Percentiles rank a stretch among this genome's conserved stretches.
These are phyloP conservation scores for Thinopyrum elongatum DNA, from an alignment of 176 grass and related monocot species.

Conservation along the genomic window DNA sequence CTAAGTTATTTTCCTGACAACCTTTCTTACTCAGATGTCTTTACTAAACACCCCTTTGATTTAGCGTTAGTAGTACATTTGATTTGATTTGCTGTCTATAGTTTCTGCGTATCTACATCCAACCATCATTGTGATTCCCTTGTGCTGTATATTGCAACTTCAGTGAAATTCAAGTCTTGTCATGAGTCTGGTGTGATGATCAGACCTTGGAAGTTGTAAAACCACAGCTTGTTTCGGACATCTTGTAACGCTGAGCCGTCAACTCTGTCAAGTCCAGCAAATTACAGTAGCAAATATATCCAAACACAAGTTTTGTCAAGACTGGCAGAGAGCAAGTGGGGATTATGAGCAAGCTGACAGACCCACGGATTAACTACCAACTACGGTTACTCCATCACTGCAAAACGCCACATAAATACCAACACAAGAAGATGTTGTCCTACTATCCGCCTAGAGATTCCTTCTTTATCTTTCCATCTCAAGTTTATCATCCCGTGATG, in stretches of 20 bases:
- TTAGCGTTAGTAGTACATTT: conserved; percentile 25
- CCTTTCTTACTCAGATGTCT: neutral
- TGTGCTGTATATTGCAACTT: conserved; percentile 39
- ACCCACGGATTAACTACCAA: neutral
- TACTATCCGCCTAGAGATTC: conserved; percentile 3
- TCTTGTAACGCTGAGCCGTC: neutral
- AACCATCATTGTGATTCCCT: conserved; percentile 1
- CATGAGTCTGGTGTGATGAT: neutral
- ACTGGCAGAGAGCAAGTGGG: neutral
- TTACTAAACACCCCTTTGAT: conserved; percentile 28
- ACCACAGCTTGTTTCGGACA: too few relatives aligned
- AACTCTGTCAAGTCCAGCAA: neutral
- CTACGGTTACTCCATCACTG: neutral
- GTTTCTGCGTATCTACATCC: conserved; percentile 3
- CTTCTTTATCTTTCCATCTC: neutral
- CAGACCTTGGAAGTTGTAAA: neutral
- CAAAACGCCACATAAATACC: neutral
- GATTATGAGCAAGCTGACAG: neutral
- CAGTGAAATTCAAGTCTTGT: conserved; percentile 11
- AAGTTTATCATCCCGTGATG: conserved; percentile 25
- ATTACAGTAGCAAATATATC: neutral
- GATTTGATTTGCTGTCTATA: conserved; percentile 14
- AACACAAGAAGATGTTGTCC: conserved; percentile 13
- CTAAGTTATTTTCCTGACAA: conserved; percentile 38
- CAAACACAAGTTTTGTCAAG: neutral